Evolutionary conservation across 768 basidiomycete species (phyloP), one percentile per base, ranked within the genome.

Genomic region (Trametes cingulata): DNA sequence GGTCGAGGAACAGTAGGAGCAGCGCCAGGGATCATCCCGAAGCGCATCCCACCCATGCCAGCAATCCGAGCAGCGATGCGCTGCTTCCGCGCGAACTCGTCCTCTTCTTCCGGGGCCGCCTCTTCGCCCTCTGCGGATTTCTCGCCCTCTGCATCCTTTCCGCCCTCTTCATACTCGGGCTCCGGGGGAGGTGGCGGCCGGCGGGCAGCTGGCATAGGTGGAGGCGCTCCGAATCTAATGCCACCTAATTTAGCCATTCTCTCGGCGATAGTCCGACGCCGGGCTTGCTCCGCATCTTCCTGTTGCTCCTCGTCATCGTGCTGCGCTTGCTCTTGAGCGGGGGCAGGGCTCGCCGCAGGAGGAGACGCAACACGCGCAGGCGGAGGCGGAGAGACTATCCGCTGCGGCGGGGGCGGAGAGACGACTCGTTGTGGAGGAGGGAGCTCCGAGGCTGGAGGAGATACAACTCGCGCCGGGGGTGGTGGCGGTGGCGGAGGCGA

Each of bases 161-260:
- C 56, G 67, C 59, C 68, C n/a, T 63, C 57, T 6, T 48, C 33
- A 12, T 40, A 46, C 25, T 63, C 59, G 17, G 56, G 19, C 15
- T 62, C 45, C 6, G 71, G 62, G 10, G 77, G 71, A 0, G 76
- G 73, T 6, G 74, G 77, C 2, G 72, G 73, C 0, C 76, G 79
- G 0, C 73, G 72, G 0, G 72, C 64, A 1, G 76, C 76, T 5
- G 75, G 73, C 17, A 77, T 71, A 1, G 77, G 77, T 0, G 85
- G 83, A 15, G 88, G 88, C 43, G 81, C 85, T 0, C 92, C 92
- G 64, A 95, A 89, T 62, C 82, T 84, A 69, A 96, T 87, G 3
- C 91, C 92, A 15, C 95, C 93, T 0, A 97, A 78, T 68, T 86
- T 92, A 1, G 94, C 94, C 94, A 97, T 95, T n/a, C 95, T 82